phyloP scores from a whole-genome alignment of 495 filamentous ascomycete species.

The Aspergillus panamensis region DNA sequence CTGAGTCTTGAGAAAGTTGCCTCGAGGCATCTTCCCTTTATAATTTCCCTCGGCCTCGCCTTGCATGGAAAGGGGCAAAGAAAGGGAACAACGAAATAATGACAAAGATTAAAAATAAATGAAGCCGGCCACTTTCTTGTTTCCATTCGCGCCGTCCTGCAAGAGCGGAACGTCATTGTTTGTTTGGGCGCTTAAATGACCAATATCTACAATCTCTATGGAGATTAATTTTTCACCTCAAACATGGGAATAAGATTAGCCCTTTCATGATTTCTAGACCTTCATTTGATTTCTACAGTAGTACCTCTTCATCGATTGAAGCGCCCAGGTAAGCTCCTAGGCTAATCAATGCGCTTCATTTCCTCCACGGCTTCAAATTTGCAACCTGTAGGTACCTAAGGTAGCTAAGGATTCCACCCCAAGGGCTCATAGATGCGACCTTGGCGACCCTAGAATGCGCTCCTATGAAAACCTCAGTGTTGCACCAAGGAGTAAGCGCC shows the following conservation, averaged over 20 bases:
- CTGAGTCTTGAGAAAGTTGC: background rate
- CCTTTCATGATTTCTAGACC: background rate
- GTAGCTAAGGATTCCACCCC: no score
- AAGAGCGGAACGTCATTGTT: background rate
- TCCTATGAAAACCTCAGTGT: conserved; percentile 1
- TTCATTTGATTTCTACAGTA: background rate
- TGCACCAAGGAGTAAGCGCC: conserved; percentile 16
- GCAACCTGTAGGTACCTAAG: no score
- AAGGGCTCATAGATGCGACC: no score
- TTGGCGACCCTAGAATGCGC: background rate
- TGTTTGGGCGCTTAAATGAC: conserved; percentile 11
- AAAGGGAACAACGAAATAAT: background rate
- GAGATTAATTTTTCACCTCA: background rate
- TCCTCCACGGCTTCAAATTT: background rate
- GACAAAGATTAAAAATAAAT: conserved; percentile 3
- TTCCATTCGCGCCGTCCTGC: conserved; percentile 18
- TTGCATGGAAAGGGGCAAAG: background rate
- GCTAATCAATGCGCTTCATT: background rate
- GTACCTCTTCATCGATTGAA: background rate
- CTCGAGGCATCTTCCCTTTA: background rate
- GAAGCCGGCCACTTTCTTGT: conserved; percentile 4
- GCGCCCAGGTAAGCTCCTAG: background rate
- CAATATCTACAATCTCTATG: background rate
- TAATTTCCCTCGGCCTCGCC: no score
- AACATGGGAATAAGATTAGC: background rate